Evolutionary conservation across 805 yeast genomes (phyloP), one percentile per base, ranked within the genome.

Genomic region (Saccharomycopsis selenospora): DNA sequence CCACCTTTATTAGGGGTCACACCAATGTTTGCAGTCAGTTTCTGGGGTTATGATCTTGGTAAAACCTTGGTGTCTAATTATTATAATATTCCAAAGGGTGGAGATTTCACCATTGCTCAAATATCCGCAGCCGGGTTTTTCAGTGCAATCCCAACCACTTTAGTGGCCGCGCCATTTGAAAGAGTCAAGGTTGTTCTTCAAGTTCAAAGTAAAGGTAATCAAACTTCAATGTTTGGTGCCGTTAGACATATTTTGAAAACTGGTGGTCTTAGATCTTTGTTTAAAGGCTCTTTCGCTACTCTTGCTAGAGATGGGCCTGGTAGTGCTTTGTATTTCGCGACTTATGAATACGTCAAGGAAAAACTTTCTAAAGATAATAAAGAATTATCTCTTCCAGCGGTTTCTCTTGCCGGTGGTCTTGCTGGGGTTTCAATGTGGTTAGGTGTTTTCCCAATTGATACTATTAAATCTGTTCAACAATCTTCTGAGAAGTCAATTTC

Each of bases 341-440:
- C 96, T 1, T 91, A 91, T 65, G 99, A 91, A 65, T 73, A 75
- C 54, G 67, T 87, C 53, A 93, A 93, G 67, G 72, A 76, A 49
- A 66, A 62, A 50, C 71, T 85, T 56, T 72, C 88, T 10, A 55
- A 59, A 3, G 62, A 63, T 22, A 64, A 65, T 13, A 77, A 78
- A 20, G 71, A 76, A 43, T 61, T 88, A 60, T 82, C 90, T 4
- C 69, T 91, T 40, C 66, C 75, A 22, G 89, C 93, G 27, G 79
- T 93, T 52, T 78, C 87, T 56, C 71, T 85, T 40, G 95, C 97
- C 29, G 99, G 99, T 64, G 99, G 98, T 20, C 75, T 80, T 61
- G 95, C 97, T 1, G 99, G 99, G 61, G 86, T 91, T 53, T 79
- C 95, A 8, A 91, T 91, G 99, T 91, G 99, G 99, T 67, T 83